phyloP scores from a whole-genome alignment of 495 filamentous ascomycete species.

The Daldinia bambusicola region DNA sequence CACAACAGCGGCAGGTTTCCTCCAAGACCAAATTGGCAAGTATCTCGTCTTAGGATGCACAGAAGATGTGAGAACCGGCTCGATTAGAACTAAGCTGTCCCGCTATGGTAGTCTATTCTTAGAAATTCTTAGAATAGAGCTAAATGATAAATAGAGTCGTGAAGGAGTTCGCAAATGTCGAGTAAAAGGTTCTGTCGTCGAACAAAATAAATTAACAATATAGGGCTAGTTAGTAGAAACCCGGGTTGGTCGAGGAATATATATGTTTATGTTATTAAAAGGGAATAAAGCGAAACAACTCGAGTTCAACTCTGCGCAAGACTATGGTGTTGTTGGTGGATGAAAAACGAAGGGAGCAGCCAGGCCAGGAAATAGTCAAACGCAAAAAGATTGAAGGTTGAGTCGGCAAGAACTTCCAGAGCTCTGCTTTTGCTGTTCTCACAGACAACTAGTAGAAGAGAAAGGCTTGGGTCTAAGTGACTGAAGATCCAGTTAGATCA shows the following conservation, averaged over 20 bases:
- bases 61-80: constrained; percentile 26
- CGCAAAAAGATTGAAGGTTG: constrained; percentile 29
- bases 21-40: constrained; percentile 9
- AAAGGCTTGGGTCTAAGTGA: constrained; percentile 56
- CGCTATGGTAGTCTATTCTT: constrained; percentile 1
- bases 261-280: constrained; percentile 33
- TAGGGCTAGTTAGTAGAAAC: constrained; percentile 18
- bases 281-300: constrained; percentile 25
- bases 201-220: constrained; percentile 13
- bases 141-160: background rate
- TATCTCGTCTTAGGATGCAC: constrained; percentile 3
- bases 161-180: constrained; percentile 1
- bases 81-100: background rate
- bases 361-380: constrained; percentile 21
- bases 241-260: background rate
- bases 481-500: constrained; percentile 50
- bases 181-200: background rate
- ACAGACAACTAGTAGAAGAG: constrained; percentile 38
- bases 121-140: background rate
- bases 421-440: constrained; percentile 56
- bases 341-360: constrained; percentile 34
- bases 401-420: constrained; percentile 63
- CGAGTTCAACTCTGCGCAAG: constrained; percentile 30
- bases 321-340: constrained; percentile 33
- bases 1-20: constrained; percentile 20